A percentile compares a stretch with the other conserved stretches of the same genome.
phyloP scores from a whole-genome alignment of 108 stramenopile genomes.

The Pseudonitzschia multistriata region DNA sequence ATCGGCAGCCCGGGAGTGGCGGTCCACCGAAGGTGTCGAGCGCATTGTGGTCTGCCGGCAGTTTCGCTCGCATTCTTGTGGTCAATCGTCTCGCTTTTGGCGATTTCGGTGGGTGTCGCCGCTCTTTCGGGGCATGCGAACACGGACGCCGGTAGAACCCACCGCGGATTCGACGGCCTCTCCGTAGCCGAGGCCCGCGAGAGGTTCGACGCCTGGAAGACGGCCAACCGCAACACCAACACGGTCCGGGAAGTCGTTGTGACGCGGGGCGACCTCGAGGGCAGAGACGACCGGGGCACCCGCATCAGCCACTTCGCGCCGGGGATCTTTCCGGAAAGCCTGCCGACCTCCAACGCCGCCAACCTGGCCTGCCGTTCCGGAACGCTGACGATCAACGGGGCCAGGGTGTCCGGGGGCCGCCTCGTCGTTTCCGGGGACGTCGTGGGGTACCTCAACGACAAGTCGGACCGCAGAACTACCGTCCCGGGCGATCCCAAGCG shows the following conservation, averaged over 20 bases:
- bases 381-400: not conserved
- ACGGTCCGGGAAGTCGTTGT: not conserved
- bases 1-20: too few relatives aligned
- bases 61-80: too few relatives aligned
- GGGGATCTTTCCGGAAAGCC: not conserved
- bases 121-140: not conserved
- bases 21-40: too few relatives aligned
- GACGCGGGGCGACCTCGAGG: not conserved
- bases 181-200: not conserved
- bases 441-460: not conserved
- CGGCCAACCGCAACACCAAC: not conserved
- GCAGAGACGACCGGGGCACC: not conserved
- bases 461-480: not conserved
- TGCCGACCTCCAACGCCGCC: constrained; percentile 15
- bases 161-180: not conserved
- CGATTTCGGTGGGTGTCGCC: not conserved
- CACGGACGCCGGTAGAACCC: not conserved
- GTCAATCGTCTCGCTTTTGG: not conserved
- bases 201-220: not conserved
- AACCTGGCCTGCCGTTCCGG: constrained; percentile 15
- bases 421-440: not conserved
- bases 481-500: not conserved
- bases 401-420: constrained; percentile 1
- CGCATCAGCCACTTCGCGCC: constrained; percentile 8
- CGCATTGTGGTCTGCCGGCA: too few relatives aligned